Conservation (phyloP, 1,139 yeast genomes). For the Geotrichum klebahnii region DNA sequence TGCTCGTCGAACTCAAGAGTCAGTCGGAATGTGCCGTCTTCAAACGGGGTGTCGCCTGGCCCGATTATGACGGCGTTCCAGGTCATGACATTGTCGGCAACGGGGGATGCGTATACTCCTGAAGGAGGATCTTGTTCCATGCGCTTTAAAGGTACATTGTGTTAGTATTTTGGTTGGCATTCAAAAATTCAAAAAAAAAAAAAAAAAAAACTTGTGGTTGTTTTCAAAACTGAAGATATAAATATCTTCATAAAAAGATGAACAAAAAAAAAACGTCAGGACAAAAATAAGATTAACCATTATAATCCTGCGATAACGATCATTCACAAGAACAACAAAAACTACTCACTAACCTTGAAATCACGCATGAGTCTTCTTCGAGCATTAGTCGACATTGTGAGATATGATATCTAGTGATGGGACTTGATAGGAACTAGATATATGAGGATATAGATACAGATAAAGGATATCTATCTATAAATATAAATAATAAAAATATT, state of each 20-base stretch:
- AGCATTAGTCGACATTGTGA: slow-evolving; percentile 88
- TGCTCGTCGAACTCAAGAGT: slow-evolving; percentile 90
- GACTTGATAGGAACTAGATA: no score
- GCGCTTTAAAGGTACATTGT: slow-evolving; percentile 48
- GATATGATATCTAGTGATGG: neutral
- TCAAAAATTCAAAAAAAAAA: slow-evolving; percentile 7
- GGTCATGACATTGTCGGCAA: slow-evolving; percentile 94
- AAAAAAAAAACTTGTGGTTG: no score
- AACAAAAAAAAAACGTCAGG: slow-evolving; percentile 8
- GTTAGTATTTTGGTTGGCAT: no score
- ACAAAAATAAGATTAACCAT: neutral
- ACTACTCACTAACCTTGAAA: slow-evolving; percentile 65
- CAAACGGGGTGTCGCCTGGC: slow-evolving; percentile 96
- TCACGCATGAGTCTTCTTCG: slow-evolving; percentile 98
- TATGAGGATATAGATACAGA: no score
- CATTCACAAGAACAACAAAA: neutral
- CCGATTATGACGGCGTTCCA: slow-evolving; percentile 98
- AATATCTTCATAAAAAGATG: no score
- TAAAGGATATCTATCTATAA: no score
- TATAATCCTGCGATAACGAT: neutral
- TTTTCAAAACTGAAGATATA: no score
- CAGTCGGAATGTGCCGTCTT: slow-evolving; percentile 92
- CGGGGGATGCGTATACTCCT: slow-evolving; percentile 95
- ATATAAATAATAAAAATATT: no score
- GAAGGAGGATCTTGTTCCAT: slow-evolving; percentile 98